Base-by-base conservation (phyloP, 2,329 filamentous ascomycete genomes). In the Colletotrichum orchidophilum region DNA sequence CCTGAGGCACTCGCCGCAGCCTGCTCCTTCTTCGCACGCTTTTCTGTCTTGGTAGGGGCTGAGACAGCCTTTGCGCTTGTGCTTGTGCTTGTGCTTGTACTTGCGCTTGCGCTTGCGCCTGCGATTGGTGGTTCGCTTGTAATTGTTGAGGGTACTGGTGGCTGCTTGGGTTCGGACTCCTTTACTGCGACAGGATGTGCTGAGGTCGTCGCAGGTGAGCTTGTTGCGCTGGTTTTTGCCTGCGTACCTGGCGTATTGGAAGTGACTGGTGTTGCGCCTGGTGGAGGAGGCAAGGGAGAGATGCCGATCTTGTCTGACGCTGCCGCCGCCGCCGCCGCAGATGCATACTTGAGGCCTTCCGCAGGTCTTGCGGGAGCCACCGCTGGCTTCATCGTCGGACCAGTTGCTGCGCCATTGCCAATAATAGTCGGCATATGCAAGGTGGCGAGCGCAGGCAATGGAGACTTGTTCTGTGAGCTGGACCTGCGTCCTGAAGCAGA, bases 271-370 rank as follows among this genome's bases (percentile, higher is more conserved):
- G 82, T 80, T 53, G 86, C 81, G 46, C 93, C 93, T 31, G 95
- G 95, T 77, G 96, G 96, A 73, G 96, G 96, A 66, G 96, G 96
- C 78, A 98, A 86, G 50, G 96, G 96, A 70, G 96, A 92, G 78
- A 99, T 98, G 29, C 96, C 96, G 33, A 98, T 94, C 83, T 86
- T 89, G 75, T 97, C 95, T 80, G 91, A 95, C 55, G 95, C 94
- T 1, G 96, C 96, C 0, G 96, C 96, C 0, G 96, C 96, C 0
- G 96, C 96, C 0, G 96, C 96, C 0, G 96, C 96, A 46, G 96
- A 98, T 54, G 96, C 96, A 80, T 99, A 99, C 83, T 98, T 98
- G 75, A 99, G 86, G 1, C 93, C 94, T 80, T 98, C 96, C 58
- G 94, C 93, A 7, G 94, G 91, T 80, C 96, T 90, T 70, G 93